A percentile compares a stretch with the other conserved stretches of the same genome.
Conservation (phyloP, 73 alveolate genomes). For the Symbiodinium natans region DNA sequence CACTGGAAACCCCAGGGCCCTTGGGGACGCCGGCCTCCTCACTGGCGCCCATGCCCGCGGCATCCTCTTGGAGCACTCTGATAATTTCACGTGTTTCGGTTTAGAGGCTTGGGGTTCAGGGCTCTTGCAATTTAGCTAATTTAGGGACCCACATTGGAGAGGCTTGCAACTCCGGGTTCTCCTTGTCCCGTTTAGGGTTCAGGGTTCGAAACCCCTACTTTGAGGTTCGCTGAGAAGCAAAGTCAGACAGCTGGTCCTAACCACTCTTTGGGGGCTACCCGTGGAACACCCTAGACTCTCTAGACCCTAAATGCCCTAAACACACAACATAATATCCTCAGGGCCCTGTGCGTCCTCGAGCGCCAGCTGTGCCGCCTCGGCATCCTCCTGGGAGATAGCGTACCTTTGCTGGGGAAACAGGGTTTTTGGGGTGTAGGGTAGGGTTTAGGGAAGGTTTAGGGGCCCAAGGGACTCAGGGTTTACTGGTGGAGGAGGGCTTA, state of each 20-base stretch:
- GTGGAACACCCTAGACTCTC: no score
- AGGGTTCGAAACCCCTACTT: no score
- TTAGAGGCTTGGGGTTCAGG: neutral
- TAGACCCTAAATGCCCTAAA: no score
- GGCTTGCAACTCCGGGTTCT: no score
- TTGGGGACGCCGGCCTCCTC: constrained; percentile 53
- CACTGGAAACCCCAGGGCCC: neutral
- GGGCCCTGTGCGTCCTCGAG: neutral
- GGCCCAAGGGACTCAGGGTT: neutral
- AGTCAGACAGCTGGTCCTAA: no score
- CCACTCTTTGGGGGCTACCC: no score
- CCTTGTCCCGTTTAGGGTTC: no score
- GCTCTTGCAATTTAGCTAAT: no score
- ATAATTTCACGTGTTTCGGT: neutral
- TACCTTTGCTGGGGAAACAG: neutral
- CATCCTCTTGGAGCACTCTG: constrained; percentile 21
- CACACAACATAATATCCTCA: no score
- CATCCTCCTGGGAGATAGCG: constrained; percentile 85
- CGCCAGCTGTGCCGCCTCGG: constrained; percentile 62
- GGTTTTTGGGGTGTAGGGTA: neutral
- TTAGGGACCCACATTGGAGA: no score
- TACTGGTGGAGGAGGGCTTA: neutral
- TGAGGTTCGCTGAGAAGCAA: no score
- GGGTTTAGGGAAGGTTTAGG: neutral
- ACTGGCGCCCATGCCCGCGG: constrained; percentile 63